Evolutionary conservation across 2,329 filamentous ascomycete species (phyloP), one percentile per base, ranked within the genome.

Genomic region (Fusarium nelsonii): DNA sequence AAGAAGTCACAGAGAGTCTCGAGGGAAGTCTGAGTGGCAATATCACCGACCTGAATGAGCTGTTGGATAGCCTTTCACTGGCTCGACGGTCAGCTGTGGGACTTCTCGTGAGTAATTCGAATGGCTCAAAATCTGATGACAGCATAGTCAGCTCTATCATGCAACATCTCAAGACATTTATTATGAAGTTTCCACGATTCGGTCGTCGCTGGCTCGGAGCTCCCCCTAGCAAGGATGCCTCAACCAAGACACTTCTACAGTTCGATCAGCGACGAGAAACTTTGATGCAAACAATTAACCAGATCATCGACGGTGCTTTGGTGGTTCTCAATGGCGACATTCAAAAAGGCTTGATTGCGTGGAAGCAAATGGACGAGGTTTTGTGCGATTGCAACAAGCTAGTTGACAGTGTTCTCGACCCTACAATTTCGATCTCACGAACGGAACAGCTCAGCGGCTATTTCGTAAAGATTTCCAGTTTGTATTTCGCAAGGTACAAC

Each of bases 381-480:
- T 80, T 91, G 9, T 84, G 86, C 67, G 87, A 90, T 62, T 87
- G 85, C 62, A 73, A 84, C 9, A 78, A 79, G 8, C 79, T 91
- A 15, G 77, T 90, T 11, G 84, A 88, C 34, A 81, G 83, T 51
- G 79, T 89, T 44, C 83, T 83, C 7, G 80, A 84, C 46, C 74
- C 78, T 6, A 69, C 73, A 6, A 60, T 76, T 14, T 77, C 79
- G 2, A 45, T 68, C 10, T 55, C 73, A 18, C 76, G 73, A 48
- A 50, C 70, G 2, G 79, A 80, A 30, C 76, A 80, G 51, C 70
- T 81, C 14, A 73, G 69, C n/a, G 81, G 81, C 3, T 88, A 89
- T 68, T 82, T 87, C 58, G 84, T 91, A 65, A 92, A 90, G 71
- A 86, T 93, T 28, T 93, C 91, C 0, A 90, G 91, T 70, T 83